Evolutionary conservation across 140 eudicot species (phyloP), one percentile per base, ranked within the genome.

Genomic region (Cichorium intybus): DNA sequence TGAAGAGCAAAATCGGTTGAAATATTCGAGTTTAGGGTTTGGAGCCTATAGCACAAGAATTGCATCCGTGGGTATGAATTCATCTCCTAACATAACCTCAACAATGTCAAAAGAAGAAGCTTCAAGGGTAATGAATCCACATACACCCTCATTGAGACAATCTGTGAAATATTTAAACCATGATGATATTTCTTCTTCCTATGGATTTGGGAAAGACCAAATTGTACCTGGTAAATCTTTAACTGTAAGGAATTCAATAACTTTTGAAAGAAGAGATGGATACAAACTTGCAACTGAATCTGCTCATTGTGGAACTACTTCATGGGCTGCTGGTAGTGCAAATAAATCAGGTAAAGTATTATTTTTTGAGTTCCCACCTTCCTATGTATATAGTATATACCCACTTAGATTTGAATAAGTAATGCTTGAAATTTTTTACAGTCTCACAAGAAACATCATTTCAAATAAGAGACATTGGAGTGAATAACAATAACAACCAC

Each of bases 11-110:
- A 58, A 45, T 68, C 73, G 65, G 43, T 27, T 72, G 52, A 75
- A 66, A 41, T 69, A 46, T 60, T 39, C 79, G 26, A 57, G 66
- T 41, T 62, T 72, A 7, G 77, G 73, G 21, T 60, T 62, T 52
- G 85, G 77, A 63, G 77, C 75, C 56, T 66, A 63, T 68, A 55
- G 63, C 73, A 74, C 81, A 53, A 48, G 6, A 52, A 47, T 12
- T 26, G 39, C 83, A 37, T 65, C 72, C 58, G 56, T 55, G 66
- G 63, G 35, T 73, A 39, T 82, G 68, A 70, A 50, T 27, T 60
- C 68, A 67, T 62, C 50, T 54, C 63, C 75, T 24, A 64, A 43
- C 68, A 16, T 64, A 59, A n/a, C 73, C 59, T 65, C 81, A 33
- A 57, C 73, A 66, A 57, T 64, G 66, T 33, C 76, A 11, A 71